Evolutionary conservation across 495 filamentous ascomycete species (phyloP).

Genomic region (Cercophora scortea): DNA sequence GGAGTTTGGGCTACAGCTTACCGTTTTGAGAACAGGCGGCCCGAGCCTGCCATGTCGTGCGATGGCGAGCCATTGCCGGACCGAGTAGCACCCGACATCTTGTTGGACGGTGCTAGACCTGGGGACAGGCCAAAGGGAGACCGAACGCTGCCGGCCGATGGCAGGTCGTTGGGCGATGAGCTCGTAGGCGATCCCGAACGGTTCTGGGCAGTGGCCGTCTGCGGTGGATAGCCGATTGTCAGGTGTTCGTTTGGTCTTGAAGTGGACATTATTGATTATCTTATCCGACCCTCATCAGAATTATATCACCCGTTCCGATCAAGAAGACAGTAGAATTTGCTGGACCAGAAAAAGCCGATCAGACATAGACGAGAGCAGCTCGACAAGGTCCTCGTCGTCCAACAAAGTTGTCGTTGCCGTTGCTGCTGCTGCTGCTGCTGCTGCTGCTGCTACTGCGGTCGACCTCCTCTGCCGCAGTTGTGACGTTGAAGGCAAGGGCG

Average conservation of each 20-base stretch:
- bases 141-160: constrained; percentile 56
- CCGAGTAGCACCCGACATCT: constrained; percentile 66
- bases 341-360: constrained; percentile 1
- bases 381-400: constrained; percentile 3
- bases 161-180: constrained; percentile 78
- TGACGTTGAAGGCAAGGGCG: constrained; percentile 5
- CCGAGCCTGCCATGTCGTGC: constrained; percentile 70
- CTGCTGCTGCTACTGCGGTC: neutral
- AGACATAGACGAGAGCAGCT: constrained; percentile 1
- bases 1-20: constrained; percentile 35
- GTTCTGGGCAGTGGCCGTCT: constrained; percentile 50
- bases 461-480: neutral
- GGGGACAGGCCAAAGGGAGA: constrained; percentile 67
- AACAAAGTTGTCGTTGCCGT: neutral
- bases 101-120: constrained; percentile 53
- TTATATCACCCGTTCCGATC: constrained; percentile 10
- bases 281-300: constrained; percentile 40
- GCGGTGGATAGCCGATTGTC: constrained; percentile 63
- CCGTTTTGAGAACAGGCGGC: constrained; percentile 82
- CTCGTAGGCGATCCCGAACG: constrained; percentile 83
- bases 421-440: neutral
- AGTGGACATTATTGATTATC: constrained; percentile 90
- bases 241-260: constrained; percentile 69
- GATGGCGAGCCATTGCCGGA: constrained; percentile 95
- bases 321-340: constrained; percentile 5